phyloP scores from a whole-genome alignment of 805 yeast genomes.

The Cyberlindnera subsufficiens region DNA sequence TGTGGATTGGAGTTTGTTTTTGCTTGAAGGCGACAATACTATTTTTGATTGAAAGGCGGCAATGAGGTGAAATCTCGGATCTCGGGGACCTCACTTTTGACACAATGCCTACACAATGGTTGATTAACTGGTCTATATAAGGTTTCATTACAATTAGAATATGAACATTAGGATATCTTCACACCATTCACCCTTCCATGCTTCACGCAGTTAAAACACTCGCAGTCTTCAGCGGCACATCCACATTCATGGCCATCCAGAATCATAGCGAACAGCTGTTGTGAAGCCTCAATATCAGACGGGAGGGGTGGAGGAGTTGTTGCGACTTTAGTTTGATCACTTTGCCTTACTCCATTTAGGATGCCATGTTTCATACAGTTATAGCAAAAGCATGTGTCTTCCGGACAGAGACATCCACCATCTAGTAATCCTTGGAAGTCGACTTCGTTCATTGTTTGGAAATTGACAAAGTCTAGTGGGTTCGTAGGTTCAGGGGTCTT shows the following conservation, averaged over 20 bases:
- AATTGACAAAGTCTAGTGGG: conserved; percentile 6
- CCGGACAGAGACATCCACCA: conserved; percentile 15
- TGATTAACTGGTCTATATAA: too few relatives aligned
- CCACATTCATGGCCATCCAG: conserved; percentile 17
- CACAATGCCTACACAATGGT: too few relatives aligned
- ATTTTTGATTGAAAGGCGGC: too few relatives aligned
- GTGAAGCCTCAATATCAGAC: not conserved
- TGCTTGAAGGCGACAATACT: too few relatives aligned
- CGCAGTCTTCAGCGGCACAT: conserved; percentile 17
- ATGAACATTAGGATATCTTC: not conserved
- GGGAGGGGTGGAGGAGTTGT: not conserved
- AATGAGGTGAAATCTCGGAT: too few relatives aligned
- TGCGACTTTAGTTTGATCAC: not conserved
- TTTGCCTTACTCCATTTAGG: conserved; percentile 14
- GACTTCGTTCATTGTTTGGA: conserved; percentile 18
- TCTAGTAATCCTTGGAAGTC: conserved; percentile 12
- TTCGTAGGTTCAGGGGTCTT: not conserved
- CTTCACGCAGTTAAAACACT: conserved; percentile 17
- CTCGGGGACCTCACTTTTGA: too few relatives aligned
- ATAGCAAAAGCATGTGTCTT: conserved; percentile 12
- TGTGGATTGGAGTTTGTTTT: too few relatives aligned
- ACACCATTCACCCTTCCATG: conserved; percentile 20
- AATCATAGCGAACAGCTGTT: not conserved
- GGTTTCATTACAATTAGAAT: not conserved
- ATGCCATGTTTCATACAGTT: conserved; percentile 22